phyloP scores from a whole-genome alignment of 2,329 filamentous ascomycete species.

The Cryoendolithus antarcticus region DNA sequence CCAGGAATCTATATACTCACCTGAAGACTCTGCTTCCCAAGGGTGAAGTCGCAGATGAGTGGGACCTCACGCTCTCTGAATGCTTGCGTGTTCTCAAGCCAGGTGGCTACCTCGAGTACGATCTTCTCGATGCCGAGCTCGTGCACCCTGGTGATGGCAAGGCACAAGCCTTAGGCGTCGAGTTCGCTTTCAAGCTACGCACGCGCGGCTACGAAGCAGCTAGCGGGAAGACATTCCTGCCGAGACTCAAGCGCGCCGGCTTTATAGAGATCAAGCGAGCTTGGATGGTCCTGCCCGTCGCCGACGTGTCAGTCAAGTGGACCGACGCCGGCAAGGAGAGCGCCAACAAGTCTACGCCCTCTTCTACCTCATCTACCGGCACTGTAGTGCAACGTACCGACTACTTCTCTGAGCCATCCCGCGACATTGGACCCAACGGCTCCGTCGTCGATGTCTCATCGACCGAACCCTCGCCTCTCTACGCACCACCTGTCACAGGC shows the following conservation, averaged over 20 bases:
- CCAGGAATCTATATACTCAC: conserved; percentile 72
- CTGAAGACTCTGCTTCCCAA: conserved; percentile 57
- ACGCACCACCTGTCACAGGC: conserved; percentile 22
- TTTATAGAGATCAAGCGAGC: conserved; percentile 72
- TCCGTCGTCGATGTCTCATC: conserved; percentile 10
- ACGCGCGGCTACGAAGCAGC: conserved; percentile 80
- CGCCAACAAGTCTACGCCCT: conserved; percentile 2
- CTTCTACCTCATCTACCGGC: conserved; percentile 2
- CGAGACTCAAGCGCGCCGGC: conserved; percentile 59
- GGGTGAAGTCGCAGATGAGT: conserved; percentile 53
- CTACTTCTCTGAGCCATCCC: conserved; percentile 15
- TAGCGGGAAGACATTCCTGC: conserved; percentile 70
- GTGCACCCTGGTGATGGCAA: conserved; percentile 63
- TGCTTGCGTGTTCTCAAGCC: conserved; percentile 87
- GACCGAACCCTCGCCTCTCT: conserved; percentile 2
- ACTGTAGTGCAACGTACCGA: conserved; percentile 2
- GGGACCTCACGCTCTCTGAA: conserved; percentile 72
- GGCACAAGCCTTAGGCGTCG: conserved; percentile 71
- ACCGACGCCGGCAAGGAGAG: conserved; percentile 17
- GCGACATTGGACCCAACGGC: conserved; percentile 23
- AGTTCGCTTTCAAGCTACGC: conserved; percentile 83
- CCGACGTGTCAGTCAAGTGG: conserved; percentile 33
- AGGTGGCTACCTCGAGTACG: conserved; percentile 84
- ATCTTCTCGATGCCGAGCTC: conserved; percentile 78
- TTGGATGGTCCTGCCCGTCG: conserved; percentile 80